Conservation (phyloP, 1,284 basidiomycete species). For the Irpex lacteus region DNA sequence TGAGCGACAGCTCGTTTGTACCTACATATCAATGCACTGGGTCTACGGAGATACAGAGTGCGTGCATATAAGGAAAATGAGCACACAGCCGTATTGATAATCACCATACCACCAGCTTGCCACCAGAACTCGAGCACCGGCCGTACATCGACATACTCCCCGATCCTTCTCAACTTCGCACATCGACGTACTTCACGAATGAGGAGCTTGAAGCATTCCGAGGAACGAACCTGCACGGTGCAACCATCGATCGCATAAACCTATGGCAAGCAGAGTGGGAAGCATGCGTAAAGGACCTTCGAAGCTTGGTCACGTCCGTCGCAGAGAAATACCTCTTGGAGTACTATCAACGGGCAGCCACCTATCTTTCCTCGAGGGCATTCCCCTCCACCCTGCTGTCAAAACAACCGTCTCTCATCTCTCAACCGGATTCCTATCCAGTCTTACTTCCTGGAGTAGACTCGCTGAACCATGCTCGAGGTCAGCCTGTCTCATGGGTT, state of each 20-base stretch:
- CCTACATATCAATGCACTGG: constrained; percentile 73
- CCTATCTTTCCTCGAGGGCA: constrained; percentile 81
- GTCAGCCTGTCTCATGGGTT: constrained; percentile 76
- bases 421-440: constrained; percentile 58
- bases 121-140: constrained; percentile 42
- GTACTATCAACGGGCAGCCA: constrained; percentile 64
- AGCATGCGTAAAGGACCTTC: constrained; percentile 43
- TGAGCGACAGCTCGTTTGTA: constrained; percentile 69
- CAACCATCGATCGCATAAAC: constrained; percentile 58
- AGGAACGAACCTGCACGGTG: constrained; percentile 78
- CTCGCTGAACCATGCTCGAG: constrained; percentile 77
- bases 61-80: constrained; percentile 6
- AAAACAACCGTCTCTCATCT: constrained; percentile 46
- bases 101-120: constrained; percentile 6
- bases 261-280: constrained; percentile 63
- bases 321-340: constrained; percentile 66
- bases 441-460: constrained; percentile 86
- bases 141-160: constrained; percentile 75
- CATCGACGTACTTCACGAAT: constrained; percentile 71
- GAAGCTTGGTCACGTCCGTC: constrained; percentile 38
- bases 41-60: constrained; percentile 38
- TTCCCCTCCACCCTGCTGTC: constrained; percentile 83
- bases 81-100: constrained; percentile 1
- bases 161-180: constrained; percentile 50
- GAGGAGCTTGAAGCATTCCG: constrained; percentile 63